Evolutionary conservation across 2,329 filamentous ascomycete species (phyloP).

Genomic region (Emmonsiellopsis sp.): DNA sequence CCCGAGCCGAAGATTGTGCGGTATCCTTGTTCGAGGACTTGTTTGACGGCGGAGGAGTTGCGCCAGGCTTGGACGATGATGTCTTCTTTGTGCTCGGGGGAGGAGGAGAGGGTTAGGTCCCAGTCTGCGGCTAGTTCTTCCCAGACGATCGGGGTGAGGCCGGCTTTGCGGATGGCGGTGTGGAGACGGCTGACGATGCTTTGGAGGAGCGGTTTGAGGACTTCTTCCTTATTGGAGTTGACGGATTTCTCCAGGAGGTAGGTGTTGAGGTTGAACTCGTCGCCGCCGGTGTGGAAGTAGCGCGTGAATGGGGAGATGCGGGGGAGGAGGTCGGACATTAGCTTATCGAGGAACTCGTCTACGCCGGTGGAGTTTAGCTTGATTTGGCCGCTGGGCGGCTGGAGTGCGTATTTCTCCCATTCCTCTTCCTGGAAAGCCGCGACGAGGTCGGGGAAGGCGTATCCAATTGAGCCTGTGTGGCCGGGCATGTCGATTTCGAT

Average conservation of each 20-base stretch:
- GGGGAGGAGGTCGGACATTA: slow-evolving; percentile 70
- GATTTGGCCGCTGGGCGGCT: slow-evolving; percentile 54
- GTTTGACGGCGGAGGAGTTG: slow-evolving; percentile 15
- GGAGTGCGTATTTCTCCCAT: slow-evolving; percentile 44
- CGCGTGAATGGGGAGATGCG: slow-evolving; percentile 57
- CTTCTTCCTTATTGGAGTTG: slow-evolving; percentile 50
- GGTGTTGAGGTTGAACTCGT: slow-evolving; percentile 71
- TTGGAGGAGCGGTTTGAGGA: slow-evolving; percentile 68
- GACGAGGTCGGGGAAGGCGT: slow-evolving; percentile 61
- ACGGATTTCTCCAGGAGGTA: slow-evolving; percentile 67
- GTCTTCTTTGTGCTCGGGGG: slow-evolving; percentile 40
- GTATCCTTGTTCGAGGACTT: slow-evolving; percentile 19
- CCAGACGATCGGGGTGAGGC: slow-evolving; percentile 71
- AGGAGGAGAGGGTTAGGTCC: slow-evolving; percentile 54
- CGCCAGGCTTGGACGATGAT: slow-evolving; percentile 75
- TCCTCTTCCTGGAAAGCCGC: slow-evolving; percentile 49
- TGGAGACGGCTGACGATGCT: slow-evolving; percentile 63
- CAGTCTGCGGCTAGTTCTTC: slow-evolving; percentile 75
- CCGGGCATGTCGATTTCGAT: slow-evolving; percentile 76
- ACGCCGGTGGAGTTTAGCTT: slow-evolving; percentile 67
- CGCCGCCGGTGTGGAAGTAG: slow-evolving; percentile 80
- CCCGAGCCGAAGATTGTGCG: slow-evolving; percentile 25
- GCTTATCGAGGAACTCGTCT: slow-evolving; percentile 58
- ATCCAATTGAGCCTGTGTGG: slow-evolving; percentile 60
- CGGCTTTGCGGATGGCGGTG: slow-evolving; percentile 50